A percentile compares a stretch with the other conserved stretches of the same genome.
Evolutionary conservation across 2,329 filamentous ascomycete genomes (phyloP).

Genomic region (Botryotinia narcissicola): DNA sequence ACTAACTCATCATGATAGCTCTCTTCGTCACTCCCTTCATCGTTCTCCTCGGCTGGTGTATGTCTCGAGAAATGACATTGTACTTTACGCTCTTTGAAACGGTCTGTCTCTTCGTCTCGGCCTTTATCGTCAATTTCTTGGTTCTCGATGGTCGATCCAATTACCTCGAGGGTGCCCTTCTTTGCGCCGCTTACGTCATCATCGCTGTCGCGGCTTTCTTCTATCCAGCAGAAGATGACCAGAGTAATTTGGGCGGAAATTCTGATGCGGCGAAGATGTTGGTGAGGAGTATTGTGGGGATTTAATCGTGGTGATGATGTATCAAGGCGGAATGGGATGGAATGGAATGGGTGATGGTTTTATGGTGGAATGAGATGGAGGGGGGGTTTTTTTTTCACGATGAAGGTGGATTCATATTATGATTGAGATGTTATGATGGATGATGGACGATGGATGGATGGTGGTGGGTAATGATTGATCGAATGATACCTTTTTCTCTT

Average conservation of each 20-base stretch:
- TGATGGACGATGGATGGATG: not conserved
- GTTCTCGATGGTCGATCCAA: conserved; percentile 84
- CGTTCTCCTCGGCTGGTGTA: conserved; percentile 69
- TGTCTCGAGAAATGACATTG: conserved; percentile 68
- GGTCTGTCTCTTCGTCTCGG: conserved; percentile 77
- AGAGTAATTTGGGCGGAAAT: conserved; percentile 43
- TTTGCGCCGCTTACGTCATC: conserved; percentile 66
- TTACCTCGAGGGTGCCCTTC: conserved; percentile 74
- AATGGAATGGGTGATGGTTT: not conserved
- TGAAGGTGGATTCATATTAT: not conserved
- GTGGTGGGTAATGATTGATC: not conserved
- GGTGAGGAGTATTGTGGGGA: conserved; percentile 25
- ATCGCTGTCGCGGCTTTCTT: conserved; percentile 66
- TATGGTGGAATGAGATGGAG: not conserved
- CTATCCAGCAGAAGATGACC: conserved; percentile 54
- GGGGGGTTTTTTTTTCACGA: not conserved
- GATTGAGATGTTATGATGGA: not conserved
- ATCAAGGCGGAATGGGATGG: not conserved
- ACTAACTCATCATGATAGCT: conserved; percentile 38
- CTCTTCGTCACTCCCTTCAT: conserved; percentile 68
- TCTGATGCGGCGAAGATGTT: conserved; percentile 32
- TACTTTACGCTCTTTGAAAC: conserved; percentile 91
- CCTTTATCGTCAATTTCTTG: conserved; percentile 84
- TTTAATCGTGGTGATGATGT: not conserved
- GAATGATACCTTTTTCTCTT: not conserved